Conservation (phyloP, 768 basidiomycete species). For the Lanmaoa rubissima region DNA sequence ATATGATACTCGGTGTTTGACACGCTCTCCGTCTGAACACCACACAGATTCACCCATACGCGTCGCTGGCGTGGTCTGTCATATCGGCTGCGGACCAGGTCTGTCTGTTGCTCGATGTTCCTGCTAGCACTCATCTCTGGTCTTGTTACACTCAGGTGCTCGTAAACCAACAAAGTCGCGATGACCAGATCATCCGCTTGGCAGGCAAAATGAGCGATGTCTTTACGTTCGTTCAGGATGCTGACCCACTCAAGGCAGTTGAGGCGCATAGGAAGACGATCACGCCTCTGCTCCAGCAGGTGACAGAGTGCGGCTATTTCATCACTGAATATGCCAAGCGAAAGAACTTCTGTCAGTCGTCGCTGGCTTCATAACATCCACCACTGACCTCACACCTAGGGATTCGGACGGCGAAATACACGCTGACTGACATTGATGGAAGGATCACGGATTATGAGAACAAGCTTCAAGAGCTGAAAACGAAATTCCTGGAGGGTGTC, state of each 20-base stretch:
- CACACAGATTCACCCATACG: constrained; percentile 17
- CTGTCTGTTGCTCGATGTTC: background rate
- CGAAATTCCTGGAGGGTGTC: too few species aligned
- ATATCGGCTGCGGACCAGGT: constrained; percentile 22
- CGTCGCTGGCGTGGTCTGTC: constrained; percentile 21
- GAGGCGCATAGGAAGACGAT: background rate
- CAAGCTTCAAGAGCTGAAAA: too few species aligned
- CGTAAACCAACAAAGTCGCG: background rate
- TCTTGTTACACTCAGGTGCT: background rate
- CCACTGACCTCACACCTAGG: background rate
- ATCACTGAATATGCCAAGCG: constrained; percentile 1
- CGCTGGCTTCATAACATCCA: background rate
- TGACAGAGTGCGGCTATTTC: constrained; percentile 10
- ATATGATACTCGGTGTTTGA: background rate
- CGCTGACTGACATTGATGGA: too few species aligned
- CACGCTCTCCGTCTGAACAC: background rate
- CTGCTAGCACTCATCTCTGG: background rate
- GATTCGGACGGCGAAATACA: background rate
- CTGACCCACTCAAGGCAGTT: background rate
- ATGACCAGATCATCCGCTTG: background rate
- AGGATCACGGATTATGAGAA: too few species aligned
- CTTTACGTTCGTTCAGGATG: background rate
- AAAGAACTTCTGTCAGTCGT: background rate
- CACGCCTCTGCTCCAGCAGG: constrained; percentile 3
- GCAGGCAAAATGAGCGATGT: background rate